Percentiles rank a stretch among this genome's conserved stretches.
phyloP scores from a whole-genome alignment of 2,329 filamentous ascomycete species.

The Harringtonia aguacate region DNA sequence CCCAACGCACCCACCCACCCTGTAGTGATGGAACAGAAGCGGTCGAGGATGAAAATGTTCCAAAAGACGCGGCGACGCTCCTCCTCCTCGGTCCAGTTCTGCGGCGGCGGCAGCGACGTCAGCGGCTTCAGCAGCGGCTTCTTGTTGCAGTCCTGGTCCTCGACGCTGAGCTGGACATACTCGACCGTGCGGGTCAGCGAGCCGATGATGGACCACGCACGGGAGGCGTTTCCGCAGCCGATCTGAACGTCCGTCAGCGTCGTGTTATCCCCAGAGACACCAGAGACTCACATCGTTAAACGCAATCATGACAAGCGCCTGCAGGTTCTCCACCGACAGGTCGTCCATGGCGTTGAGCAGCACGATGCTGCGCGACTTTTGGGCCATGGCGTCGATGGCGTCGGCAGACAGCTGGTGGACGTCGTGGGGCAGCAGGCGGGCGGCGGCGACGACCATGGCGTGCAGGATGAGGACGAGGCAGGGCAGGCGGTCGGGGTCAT shows the following conservation, averaged over 20 bases:
- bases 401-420: conserved; percentile 10
- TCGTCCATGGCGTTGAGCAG: conserved; percentile 19
- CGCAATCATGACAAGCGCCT: conserved; percentile 22
- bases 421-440: conserved; percentile 15
- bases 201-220: conserved; percentile 25
- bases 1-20: no score
- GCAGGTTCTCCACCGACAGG: conserved; percentile 22
- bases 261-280: no score
- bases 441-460: conserved; percentile 19
- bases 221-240: conserved; percentile 18
- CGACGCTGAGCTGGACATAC: conserved; percentile 23
- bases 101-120: conserved; percentile 15
- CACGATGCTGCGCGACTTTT: conserved; percentile 13
- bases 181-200: conserved; percentile 25
- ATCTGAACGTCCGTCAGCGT: no score
- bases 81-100: conserved; percentile 21
- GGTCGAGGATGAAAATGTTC: conserved; percentile 25
- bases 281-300: conserved; percentile 22
- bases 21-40: conserved; percentile 18
- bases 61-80: conserved; percentile 23
- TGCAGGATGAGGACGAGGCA: conserved; percentile 21
- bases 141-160: conserved; percentile 17
- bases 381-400: background rate
- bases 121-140: conserved; percentile 17
- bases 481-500: conserved; percentile 14